Evolutionary conservation across 2,329 filamentous ascomycete genomes (phyloP).

Genomic region (Pseudocercospora pini-densiflorae): DNA sequence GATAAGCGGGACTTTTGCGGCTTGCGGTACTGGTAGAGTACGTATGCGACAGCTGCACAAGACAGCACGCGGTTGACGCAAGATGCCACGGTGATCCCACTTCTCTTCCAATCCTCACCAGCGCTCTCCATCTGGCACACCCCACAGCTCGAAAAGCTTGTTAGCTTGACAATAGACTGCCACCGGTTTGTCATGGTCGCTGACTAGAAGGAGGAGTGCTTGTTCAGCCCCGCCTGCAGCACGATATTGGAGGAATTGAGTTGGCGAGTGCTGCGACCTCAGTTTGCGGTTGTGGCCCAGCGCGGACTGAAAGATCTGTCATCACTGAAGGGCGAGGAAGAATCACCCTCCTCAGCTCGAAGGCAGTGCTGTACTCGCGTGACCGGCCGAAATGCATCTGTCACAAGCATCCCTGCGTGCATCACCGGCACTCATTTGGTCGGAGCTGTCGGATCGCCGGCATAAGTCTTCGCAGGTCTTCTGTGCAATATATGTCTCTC

Average conservation of each 20-base stretch:
- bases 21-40: neutral
- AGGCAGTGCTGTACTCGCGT: slow-evolving; percentile 14
- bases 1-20: neutral
- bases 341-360: neutral
- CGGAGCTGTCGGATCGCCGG: slow-evolving; percentile 20
- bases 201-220: neutral
- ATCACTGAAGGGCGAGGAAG: neutral
- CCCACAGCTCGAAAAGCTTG: slow-evolving; percentile 12
- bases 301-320: neutral
- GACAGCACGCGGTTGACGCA: neutral
- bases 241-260: neutral
- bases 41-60: neutral
- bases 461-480: slow-evolving; percentile 1
- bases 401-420: slow-evolving; percentile 12
- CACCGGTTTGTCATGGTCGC: slow-evolving; percentile 16
- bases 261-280: neutral
- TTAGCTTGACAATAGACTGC: neutral
- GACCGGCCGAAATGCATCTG: slow-evolving; percentile 5
- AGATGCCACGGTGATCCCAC: neutral
- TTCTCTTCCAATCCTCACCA: neutral
- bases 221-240: slow-evolving; percentile 3
- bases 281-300: neutral
- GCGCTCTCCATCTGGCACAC: neutral
- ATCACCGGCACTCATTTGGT: slow-evolving; percentile 8
- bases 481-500: neutral